Percentiles rank a stretch among this genome's conserved stretches.
These are phyloP conservation scores for Aureobasidium subglaciale DNA, from an alignment of 2,329 filamentous ascomycete genomes.

Conservation along the genomic window DNA sequence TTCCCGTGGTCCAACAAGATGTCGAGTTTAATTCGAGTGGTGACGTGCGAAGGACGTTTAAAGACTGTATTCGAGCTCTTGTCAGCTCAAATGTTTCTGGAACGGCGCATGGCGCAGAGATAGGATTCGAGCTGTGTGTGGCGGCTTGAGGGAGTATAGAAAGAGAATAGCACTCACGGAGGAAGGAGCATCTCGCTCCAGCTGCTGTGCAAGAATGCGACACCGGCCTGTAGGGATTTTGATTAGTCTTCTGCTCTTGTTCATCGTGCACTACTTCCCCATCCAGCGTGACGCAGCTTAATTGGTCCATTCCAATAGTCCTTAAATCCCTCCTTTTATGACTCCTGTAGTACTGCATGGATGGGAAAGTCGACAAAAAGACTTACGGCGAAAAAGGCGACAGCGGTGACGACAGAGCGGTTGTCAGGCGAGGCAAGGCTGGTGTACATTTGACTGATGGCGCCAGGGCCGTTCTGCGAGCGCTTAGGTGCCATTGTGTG, in stretches of 20 bases:
- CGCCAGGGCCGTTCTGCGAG: slow-evolving; percentile 22
- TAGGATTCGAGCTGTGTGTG: background rate
- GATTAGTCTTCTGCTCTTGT: no score
- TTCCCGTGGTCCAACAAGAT: no score
- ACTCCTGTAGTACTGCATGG: background rate
- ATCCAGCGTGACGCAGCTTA: no score
- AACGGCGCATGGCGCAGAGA: background rate
- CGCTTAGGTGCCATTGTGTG: slow-evolving; percentile 17
- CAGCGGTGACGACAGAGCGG: slow-evolving; percentile 40
- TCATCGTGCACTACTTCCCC: no score
- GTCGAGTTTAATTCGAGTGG: background rate
- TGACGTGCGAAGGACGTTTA: background rate
- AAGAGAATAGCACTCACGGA: slow-evolving; percentile 31
- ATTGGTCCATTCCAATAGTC: no score
- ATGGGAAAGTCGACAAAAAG: background rate
- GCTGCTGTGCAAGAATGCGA: slow-evolving; percentile 47
- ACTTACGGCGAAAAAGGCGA: slow-evolving; percentile 46
- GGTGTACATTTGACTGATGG: slow-evolving; percentile 33
- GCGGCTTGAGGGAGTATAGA: background rate
- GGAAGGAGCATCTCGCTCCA: slow-evolving; percentile 46
- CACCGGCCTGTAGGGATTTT: slow-evolving; percentile 35
- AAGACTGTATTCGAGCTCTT: background rate
- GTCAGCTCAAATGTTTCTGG: background rate
- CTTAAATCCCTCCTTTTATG: background rate
- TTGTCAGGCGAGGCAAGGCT: slow-evolving; percentile 43